Evolutionary conservation across 129 eudicot genomes (phyloP), one percentile per base, ranked within the genome.

Genomic region (Calendula officinalis): DNA sequence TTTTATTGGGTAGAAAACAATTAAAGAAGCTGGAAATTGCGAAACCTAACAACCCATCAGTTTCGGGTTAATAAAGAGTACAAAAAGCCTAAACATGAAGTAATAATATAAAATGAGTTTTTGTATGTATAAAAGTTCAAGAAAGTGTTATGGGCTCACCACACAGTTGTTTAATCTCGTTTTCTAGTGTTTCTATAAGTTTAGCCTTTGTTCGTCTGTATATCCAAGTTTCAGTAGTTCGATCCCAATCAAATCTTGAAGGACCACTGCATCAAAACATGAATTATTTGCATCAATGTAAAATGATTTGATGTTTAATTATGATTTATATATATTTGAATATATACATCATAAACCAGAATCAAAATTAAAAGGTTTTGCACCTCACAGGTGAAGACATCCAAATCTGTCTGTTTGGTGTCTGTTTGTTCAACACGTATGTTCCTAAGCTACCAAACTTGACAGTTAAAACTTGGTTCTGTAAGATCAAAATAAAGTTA

Each of bases 341-440:
- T 39, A 38, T 27, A 55, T 34, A 44, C 11, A 42, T 56, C 22
- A 44, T 16, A 67, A 7, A 42, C 46, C 15, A 53, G 34, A 9
- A 36, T 61, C 45, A 62, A 62, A 62, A 14, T 7, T 1, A 15
- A 40, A 52, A 11, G 39, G 45, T 51, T 40, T 41, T 3, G 5
- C 37, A 94, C 99, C 99, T 89, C 74, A 94, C 82, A 40, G 99
- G 99, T 12, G 99, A 94, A 61, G 99, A 94, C 90, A 94, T 86
- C 99, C 97, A 94, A 62, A 86, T 88, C 71, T 94, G 99, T 65
- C 99, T 82, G 51, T 94, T 94, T 69, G 99, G 99, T 35, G 99
- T 77, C 71, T 94, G 99, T 72, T 94, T 94, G 87, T 94, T 94
- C 70, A 94, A 57, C 65, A 94, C 99, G 56, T 89, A 94, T 9